These are phyloP conservation scores for Staphylotrichum tortipilum DNA, from an alignment of 495 filamentous ascomycete genomes.

Conservation along the genomic window DNA sequence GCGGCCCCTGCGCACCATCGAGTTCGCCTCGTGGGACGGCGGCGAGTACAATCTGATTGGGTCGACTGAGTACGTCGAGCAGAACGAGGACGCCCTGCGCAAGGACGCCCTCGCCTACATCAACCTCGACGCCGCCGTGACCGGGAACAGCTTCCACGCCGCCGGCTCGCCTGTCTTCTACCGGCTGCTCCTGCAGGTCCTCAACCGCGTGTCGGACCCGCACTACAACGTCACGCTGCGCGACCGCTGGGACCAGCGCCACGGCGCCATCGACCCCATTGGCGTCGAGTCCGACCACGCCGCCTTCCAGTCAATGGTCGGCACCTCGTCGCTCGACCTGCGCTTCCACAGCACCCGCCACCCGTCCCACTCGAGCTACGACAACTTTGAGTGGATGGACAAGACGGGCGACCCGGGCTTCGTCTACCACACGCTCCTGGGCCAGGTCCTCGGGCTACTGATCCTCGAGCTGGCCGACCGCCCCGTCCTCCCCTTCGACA, in stretches of 20 bases:
- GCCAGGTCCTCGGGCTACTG: conserved; percentile 72
- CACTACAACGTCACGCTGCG: conserved; percentile 62
- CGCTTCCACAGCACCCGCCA: conserved; percentile 59
- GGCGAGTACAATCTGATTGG: conserved; percentile 91
- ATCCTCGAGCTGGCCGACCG: conserved; percentile 76
- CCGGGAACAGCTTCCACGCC: conserved; percentile 64
- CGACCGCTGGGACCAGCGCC: conserved; percentile 63
- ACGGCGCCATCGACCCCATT: conserved; percentile 56
- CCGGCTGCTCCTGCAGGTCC: conserved; percentile 57
- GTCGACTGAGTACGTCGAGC: conserved; percentile 92
- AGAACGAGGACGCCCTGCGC: conserved; percentile 69
- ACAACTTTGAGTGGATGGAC: conserved; percentile 82
- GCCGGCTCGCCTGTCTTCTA: conserved; percentile 70
- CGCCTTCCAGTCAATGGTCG: conserved; percentile 89
- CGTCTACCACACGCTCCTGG: conserved; percentile 68
- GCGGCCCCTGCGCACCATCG: conserved; percentile 85
- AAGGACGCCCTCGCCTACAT: conserved; percentile 74
- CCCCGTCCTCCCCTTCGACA: conserved; percentile 73
- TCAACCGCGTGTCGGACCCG: conserved; percentile 68
- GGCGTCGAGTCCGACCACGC: conserved; percentile 84
- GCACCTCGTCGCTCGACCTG: conserved; percentile 81
- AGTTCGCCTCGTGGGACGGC: conserved; percentile 93
- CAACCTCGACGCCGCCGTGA: conserved; percentile 83
- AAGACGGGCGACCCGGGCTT: conserved; percentile 72
- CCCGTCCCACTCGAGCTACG: conserved; percentile 82